phyloP scores from a whole-genome alignment of 306 rosid species.

The Cicer pinnatifidum region DNA sequence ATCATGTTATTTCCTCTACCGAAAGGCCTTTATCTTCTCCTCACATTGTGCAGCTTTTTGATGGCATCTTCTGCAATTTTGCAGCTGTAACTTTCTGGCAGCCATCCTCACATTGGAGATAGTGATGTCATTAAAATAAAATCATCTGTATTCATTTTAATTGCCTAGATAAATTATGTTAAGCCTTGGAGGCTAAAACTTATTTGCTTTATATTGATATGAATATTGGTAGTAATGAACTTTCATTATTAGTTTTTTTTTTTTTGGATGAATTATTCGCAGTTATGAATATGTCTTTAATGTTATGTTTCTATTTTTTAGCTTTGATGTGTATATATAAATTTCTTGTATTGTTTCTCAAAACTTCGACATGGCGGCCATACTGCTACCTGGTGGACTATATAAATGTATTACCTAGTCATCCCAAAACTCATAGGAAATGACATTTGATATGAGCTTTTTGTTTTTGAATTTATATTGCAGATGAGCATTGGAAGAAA shows the following conservation, averaged over 20 bases:
- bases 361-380: neutral
- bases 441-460: constrained; percentile 20
- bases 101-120: neutral
- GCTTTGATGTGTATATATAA: neutral
- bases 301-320: neutral
- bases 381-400: neutral
- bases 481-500: constrained; percentile 95
- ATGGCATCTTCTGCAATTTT: neutral
- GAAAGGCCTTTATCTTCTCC: neutral
- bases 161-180: neutral
- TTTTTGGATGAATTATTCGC: neutral
- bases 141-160: neutral
- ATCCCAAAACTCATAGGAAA: constrained; percentile 2
- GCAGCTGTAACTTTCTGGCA: neutral
- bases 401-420: neutral
- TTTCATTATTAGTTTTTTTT: neutral
- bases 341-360: constrained; percentile 1
- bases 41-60: neutral
- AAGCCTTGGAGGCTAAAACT: neutral
- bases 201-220: neutral
- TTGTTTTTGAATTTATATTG: constrained; percentile 38
- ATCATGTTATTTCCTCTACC: neutral
- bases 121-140: neutral
- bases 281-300: neutral
- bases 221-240: neutral